Base-by-base conservation (phyloP, 2,329 filamentous ascomycete genomes). In the Apiospora arundinis region DNA sequence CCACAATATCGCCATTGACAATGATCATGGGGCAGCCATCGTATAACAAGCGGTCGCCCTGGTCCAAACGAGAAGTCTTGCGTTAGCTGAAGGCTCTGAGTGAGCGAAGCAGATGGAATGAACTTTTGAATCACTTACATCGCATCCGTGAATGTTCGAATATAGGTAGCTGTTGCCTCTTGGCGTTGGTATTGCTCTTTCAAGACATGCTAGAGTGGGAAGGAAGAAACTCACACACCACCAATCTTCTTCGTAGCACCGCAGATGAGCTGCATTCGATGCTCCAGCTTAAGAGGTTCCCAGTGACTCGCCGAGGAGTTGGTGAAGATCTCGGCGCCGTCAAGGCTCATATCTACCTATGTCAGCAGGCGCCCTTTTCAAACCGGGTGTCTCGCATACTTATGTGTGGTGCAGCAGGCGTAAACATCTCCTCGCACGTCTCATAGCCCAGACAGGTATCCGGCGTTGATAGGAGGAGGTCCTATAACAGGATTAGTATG, bases 261-360 rank as follows among this genome's bases (percentile, higher is more conserved):
- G 18, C 83, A 83, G 72, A 94, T 93, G 18, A 94, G 82, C 32
- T 88, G 83, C 40, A 94, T 82, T 18, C 91, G 85, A 0, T 83
- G 87, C 74, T 92, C 84, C 1, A 94, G 85, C 78, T 95, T 95
- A 16, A 89, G 85, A 12, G 83, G 72, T 23, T 75, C 75, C 76
- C 90, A 89, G 78, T 95, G 93, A 16, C 86, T 90, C 8, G 90
- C 92, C 69, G 87, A 90, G 3, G 87, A 90, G 80, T 95, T 95
- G 11, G 90, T 89, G 73, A 93, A 87, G 70, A 94, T 90, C 77
- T 94, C 93, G 7, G 90, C 89, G 5, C 93, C 93, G 75, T 91
- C 86, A 1, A 94, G 83, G 83, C 72, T 71, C 52, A 32, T 60
- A 21, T 3, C 23, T 42, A 11, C 9, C 8, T 11, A 11, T 42